Base-by-base conservation (phyloP, 306 rosid genomes). In the Prunus fruticosa region DNA sequence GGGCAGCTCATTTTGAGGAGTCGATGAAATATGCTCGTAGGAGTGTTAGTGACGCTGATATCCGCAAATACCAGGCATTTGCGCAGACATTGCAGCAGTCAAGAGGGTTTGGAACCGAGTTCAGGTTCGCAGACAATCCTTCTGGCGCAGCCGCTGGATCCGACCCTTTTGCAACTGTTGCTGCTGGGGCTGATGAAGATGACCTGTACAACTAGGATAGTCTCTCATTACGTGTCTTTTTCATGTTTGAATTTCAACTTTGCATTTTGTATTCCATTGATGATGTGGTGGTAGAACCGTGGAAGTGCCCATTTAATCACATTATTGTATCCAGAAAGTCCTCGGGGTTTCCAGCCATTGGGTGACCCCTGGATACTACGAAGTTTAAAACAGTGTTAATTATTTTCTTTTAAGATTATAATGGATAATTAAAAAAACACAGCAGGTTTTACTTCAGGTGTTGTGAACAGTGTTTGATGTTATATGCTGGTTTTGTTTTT, bases 71-170 rank as follows among this genome's bases (percentile, higher is more conserved):
- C 86, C 97, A 95, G 82, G 92, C 97, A 11, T 95, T 95, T 74
- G 99, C 99, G 1, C 99, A 92, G 72, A 95, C 99, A 64, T 83
- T 95, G 83, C 99, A 95, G 96, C 99, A 95, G 82, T 95, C 99
- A 0, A 90, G 99, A 88, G 99, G 99, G 38, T 90, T 95, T 71
- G 99, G 99, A 71, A 54, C 86, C 0, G 97, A 95, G 76, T 95
- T 95, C 77, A 87, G 96, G 90, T 95, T 95, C 68, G 84, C 97
- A 2, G 96, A 95, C 50, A 65, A 73, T 28, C 62, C 78, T 45
- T 47, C 88, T 1, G 82, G 82, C 0, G 78, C 86, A 2, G 81
- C 90, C 1, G 19, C 80, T 8, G 82, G 81, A 28, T 14, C 97
- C 1, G 98, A 95, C 53, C 97, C 97, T 6, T 95, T 95, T 77